Conservation (phyloP, 2,329 filamentous ascomycete genomes). For the Eutypa lata region DNA sequence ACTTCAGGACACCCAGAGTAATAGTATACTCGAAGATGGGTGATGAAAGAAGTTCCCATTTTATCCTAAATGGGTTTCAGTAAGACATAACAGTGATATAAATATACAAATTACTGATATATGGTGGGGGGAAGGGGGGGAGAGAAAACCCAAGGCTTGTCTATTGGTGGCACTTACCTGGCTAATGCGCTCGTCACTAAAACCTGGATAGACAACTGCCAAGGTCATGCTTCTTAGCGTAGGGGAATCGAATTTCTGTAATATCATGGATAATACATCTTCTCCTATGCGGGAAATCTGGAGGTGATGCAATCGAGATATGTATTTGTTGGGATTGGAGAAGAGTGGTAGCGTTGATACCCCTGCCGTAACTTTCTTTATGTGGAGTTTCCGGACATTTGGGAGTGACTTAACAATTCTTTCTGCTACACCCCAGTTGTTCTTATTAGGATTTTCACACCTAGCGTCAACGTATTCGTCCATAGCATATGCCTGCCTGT, state of each 20-base stretch:
- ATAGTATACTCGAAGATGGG: background rate
- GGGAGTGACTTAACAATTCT: background rate
- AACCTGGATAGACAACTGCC: no score
- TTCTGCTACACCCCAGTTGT: no score
- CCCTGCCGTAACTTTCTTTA: background rate
- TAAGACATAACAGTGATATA: no score
- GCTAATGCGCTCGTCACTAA: no score
- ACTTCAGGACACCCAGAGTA: background rate
- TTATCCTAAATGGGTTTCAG: background rate
- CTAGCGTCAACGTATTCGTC: no score
- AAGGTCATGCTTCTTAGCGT: no score
- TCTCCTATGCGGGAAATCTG: background rate
- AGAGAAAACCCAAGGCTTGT: no score
- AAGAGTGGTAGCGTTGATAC: background rate
- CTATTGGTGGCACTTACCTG: no score
- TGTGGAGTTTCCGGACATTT: background rate
- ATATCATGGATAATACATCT: background rate
- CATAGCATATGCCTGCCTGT: no score
- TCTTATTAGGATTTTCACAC: no score
- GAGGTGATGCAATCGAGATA: background rate
- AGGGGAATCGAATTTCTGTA: background rate
- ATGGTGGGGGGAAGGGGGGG: no score
- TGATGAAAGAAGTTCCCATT: background rate
- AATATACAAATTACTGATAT: no score
- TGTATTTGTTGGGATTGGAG: background rate